A percentile compares a stretch with the other conserved stretches of the same genome.
phyloP scores from a whole-genome alignment of 2,329 filamentous ascomycete species.

The Ustulina deusta region DNA sequence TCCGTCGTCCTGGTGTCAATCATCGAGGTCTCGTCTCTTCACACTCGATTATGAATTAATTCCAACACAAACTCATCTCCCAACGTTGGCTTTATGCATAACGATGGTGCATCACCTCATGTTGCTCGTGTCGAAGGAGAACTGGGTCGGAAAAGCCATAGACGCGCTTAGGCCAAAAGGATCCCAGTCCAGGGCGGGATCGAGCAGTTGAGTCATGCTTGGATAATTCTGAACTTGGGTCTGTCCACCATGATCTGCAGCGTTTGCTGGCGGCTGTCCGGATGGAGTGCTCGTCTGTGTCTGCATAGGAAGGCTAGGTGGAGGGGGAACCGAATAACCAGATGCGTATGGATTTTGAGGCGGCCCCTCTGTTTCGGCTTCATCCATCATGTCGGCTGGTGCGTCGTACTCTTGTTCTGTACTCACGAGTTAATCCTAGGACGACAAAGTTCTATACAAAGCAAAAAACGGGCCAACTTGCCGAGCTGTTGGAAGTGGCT shows the following conservation, averaged over 20 bases:
- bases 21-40: neutral
- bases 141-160: constrained; percentile 93
- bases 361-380: constrained; percentile 77
- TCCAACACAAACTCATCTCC: neutral
- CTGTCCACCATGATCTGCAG: constrained; percentile 49
- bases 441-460: constrained; percentile 71
- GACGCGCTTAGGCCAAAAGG: constrained; percentile 93
- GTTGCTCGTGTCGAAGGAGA: constrained; percentile 76
- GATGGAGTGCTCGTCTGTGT: constrained; percentile 55
- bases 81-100: neutral
- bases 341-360: constrained; percentile 75
- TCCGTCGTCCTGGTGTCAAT: neutral
- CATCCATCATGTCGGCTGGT: constrained; percentile 88
- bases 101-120: constrained; percentile 53
- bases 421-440: constrained; percentile 74
- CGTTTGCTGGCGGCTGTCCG: constrained; percentile 53
- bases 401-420: constrained; percentile 98
- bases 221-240: constrained; percentile 64
- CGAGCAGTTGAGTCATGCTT: constrained; percentile 72
- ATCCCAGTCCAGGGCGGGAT: constrained; percentile 90
- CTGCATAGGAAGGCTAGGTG: constrained; percentile 57
- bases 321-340: constrained; percentile 60
- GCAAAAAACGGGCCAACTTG: constrained; percentile 74
- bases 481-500: constrained; percentile 96
- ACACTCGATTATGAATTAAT: neutral